Evolutionary conservation across 106 monocot genomes (phyloP).

Genomic region (Chionographis japonica): DNA sequence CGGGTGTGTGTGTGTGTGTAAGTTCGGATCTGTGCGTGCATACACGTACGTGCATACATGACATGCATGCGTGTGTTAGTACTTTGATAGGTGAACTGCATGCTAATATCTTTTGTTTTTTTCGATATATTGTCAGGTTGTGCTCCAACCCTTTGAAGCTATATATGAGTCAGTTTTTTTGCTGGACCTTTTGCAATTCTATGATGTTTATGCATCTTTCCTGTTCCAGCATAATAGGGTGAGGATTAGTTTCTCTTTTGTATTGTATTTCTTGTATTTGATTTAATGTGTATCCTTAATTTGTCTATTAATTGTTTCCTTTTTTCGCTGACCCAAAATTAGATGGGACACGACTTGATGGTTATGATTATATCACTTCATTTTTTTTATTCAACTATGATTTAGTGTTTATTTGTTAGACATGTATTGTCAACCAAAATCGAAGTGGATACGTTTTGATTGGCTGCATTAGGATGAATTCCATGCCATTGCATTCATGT

Average conservation of each 20-base stretch:
- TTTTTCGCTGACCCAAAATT: no score
- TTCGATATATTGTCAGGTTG: constrained; percentile 38
- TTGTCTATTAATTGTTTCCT: no score
- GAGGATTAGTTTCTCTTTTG: constrained; percentile 6
- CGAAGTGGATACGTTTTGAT: no score
- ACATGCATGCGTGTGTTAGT: constrained; percentile 2
- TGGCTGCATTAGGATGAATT: no score
- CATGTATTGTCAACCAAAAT: no score
- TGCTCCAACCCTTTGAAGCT: constrained; percentile 60
- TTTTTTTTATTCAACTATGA: background rate
- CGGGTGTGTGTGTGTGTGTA: no score
- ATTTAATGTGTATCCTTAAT: background rate
- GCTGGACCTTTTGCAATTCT: constrained; percentile 41
- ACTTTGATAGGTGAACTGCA: background rate
- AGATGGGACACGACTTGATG: background rate
- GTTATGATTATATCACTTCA: background rate
- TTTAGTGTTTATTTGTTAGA: background rate
- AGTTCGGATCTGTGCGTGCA: no score
- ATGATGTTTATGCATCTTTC: constrained; percentile 32
- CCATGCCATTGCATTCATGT: no score
- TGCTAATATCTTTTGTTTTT: background rate
- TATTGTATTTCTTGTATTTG: constrained; percentile 1
- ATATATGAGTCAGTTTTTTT: constrained; percentile 49
- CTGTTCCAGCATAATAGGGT: constrained; percentile 78
- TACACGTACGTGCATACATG: no score